A percentile compares a stretch with the other conserved stretches of the same genome.
phyloP scores from a whole-genome alignment of 306 rosid genomes.

The Vigna trinervia region DNA sequence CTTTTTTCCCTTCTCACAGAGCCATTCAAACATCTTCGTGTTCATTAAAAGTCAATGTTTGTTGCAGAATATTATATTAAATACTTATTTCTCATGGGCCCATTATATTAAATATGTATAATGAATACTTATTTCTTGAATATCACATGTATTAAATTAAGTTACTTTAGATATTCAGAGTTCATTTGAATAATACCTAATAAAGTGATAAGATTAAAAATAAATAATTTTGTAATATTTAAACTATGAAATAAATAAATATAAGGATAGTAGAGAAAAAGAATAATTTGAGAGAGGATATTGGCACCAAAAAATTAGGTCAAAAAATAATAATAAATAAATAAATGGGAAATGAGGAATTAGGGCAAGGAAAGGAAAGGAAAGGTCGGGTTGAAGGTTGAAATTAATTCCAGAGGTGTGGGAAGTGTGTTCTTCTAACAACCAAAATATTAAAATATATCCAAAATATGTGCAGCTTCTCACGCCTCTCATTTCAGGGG shows the following conservation, averaged over 20 bases:
- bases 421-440: conserved; percentile 23
- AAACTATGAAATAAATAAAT: no score
- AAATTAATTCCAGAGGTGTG: conserved; percentile 45
- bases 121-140: no score
- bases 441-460: not conserved
- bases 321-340: not conserved
- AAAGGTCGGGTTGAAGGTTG: conserved; percentile 7
- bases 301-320: not conserved
- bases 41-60: conserved; percentile 23
- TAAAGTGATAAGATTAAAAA: no score
- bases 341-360: not conserved
- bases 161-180: no score
- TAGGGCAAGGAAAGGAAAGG: not conserved
- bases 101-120: not conserved
- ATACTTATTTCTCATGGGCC: not conserved
- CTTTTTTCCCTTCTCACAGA: not conserved
- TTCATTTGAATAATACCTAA: no score
- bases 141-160: no score
- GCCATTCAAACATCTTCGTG: not conserved
- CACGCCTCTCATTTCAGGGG: conserved; percentile 19
- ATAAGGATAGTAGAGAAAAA: no score
- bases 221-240: no score
- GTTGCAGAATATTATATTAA: not conserved
- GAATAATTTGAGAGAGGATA: not conserved
- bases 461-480: conserved; percentile 27